A percentile compares a stretch with the other conserved stretches of the same genome.
Evolutionary conservation across 148 eudicot genomes (phyloP).

Genomic region (Linanthus parryae): DNA sequence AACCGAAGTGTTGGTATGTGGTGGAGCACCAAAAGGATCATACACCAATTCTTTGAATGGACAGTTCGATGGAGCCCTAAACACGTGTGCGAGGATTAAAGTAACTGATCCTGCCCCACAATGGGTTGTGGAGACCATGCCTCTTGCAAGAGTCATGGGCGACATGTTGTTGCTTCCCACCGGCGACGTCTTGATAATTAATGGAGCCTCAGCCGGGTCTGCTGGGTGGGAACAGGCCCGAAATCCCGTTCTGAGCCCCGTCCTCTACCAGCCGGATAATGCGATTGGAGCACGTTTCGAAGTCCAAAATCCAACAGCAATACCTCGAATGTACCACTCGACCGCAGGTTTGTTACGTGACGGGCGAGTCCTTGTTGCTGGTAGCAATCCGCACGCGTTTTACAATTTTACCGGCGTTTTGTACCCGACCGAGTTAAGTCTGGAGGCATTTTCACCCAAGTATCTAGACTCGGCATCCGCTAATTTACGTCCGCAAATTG

Average conservation of each 20-base stretch:
- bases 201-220: slow-evolving; percentile 53
- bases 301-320: slow-evolving; percentile 30
- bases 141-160: slow-evolving; percentile 38
- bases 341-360: slow-evolving; percentile 56
- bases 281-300: slow-evolving; percentile 41
- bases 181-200: slow-evolving; percentile 47
- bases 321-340: slow-evolving; percentile 73
- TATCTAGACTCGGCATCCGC: slow-evolving; percentile 29
- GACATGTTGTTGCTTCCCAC: slow-evolving; percentile 44
- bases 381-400: slow-evolving; percentile 60
- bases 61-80: slow-evolving; percentile 19
- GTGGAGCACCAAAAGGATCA: slow-evolving; percentile 41
- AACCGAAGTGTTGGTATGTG: slow-evolving; percentile 45
- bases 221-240: slow-evolving; percentile 74
- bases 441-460: slow-evolving; percentile 60
- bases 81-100: slow-evolving; percentile 36
- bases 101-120: slow-evolving; percentile 31
- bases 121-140: slow-evolving; percentile 49
- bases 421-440: slow-evolving; percentile 61
- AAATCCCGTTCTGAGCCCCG: slow-evolving; percentile 47
- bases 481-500: slow-evolving; percentile 31
- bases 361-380: slow-evolving; percentile 69
- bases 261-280: slow-evolving; percentile 40
- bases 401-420: slow-evolving; percentile 40
- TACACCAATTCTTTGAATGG: slow-evolving; percentile 6